Evolutionary conservation across 768 basidiomycete genomes (phyloP).

Genomic region (Amanita jacksonii): DNA sequence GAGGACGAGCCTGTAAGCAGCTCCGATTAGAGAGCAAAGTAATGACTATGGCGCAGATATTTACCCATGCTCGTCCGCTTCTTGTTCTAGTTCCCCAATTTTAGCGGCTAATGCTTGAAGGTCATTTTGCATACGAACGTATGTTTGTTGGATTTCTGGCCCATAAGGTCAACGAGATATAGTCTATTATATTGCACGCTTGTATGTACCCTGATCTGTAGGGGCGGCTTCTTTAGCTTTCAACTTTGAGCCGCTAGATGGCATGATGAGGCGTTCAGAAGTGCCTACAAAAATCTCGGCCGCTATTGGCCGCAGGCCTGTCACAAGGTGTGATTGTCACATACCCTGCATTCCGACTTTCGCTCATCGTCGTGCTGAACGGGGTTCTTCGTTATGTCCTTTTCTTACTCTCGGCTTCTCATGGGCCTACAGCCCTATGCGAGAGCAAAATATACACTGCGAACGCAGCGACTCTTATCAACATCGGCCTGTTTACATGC

Average conservation of each 20-base stretch:
- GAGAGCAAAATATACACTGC: slow-evolving; percentile 22
- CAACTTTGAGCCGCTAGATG: slow-evolving; percentile 30
- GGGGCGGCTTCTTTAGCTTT: slow-evolving; percentile 50
- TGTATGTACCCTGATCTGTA: slow-evolving; percentile 61
- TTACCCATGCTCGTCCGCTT: slow-evolving; percentile 91
- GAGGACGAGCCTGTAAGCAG: slow-evolving; percentile 58
- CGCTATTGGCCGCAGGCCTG: slow-evolving; percentile 37
- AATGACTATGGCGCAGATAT: slow-evolving; percentile 17
- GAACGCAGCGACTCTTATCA: slow-evolving; percentile 45
- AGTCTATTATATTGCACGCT: slow-evolving; percentile 8
- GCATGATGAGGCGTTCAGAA: slow-evolving; percentile 35
- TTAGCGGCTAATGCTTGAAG: slow-evolving; percentile 87
- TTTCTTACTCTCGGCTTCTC: slow-evolving; percentile 41
- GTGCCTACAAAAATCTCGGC: slow-evolving; percentile 21
- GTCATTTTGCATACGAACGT: slow-evolving; percentile 77
- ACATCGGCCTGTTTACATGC: slow-evolving; percentile 30
- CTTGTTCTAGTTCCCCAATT: slow-evolving; percentile 92
- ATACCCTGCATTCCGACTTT: slow-evolving; percentile 22
- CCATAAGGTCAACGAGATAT: slow-evolving; percentile 31
- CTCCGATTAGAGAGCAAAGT: neutral
- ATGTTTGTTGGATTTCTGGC: slow-evolving; percentile 81
- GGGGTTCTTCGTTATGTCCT: slow-evolving; percentile 40
- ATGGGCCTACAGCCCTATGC: slow-evolving; percentile 45
- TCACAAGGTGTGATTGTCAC: slow-evolving; percentile 25
- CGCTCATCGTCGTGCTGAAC: slow-evolving; percentile 33